phyloP scores from a whole-genome alignment of 495 filamentous ascomycete genomes.

The Aspergillus sclerotioniger region DNA sequence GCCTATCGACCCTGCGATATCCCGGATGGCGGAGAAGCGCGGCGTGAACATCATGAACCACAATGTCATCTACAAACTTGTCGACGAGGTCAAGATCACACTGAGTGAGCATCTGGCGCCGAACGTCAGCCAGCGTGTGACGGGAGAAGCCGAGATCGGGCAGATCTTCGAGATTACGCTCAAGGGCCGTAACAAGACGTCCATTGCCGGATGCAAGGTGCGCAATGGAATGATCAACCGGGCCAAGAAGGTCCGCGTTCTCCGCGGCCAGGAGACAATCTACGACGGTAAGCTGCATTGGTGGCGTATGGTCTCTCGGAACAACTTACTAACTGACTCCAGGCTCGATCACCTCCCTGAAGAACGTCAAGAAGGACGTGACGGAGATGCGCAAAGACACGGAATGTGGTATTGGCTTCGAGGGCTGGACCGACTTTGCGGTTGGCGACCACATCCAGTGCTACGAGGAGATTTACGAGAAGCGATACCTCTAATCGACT shows the following conservation, averaged over 20 bases:
- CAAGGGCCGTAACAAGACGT: conserved; percentile 63
- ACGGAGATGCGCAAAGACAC: conserved; percentile 82
- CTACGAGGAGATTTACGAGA: conserved; percentile 75
- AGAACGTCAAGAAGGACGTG: conserved; percentile 89
- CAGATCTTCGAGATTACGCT: conserved; percentile 81
- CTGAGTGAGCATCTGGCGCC: conserved; percentile 68
- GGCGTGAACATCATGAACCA: conserved; percentile 78
- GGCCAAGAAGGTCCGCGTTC: conserved; percentile 64
- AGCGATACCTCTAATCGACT: conserved; percentile 49
- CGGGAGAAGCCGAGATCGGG: conserved; percentile 84
- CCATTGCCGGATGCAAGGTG: conserved; percentile 85
- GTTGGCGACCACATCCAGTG: conserved; percentile 83
- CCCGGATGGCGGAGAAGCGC: conserved; percentile 61
- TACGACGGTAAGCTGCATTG: conserved; percentile 69
- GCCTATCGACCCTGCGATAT: conserved; percentile 63
- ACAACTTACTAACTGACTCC: background rate
- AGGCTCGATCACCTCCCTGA: conserved; percentile 79
- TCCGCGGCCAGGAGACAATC: conserved; percentile 65
- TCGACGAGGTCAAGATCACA: conserved; percentile 72
- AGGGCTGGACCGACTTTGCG: conserved; percentile 71
- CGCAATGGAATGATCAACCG: conserved; percentile 71
- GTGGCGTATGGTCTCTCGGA: background rate
- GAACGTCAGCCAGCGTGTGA: conserved; percentile 60
- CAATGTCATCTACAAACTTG: conserved; percentile 88
- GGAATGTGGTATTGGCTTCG: conserved; percentile 90